phyloP scores from a whole-genome alignment of 306 rosid genomes.

The Begonia loranthoides region DNA sequence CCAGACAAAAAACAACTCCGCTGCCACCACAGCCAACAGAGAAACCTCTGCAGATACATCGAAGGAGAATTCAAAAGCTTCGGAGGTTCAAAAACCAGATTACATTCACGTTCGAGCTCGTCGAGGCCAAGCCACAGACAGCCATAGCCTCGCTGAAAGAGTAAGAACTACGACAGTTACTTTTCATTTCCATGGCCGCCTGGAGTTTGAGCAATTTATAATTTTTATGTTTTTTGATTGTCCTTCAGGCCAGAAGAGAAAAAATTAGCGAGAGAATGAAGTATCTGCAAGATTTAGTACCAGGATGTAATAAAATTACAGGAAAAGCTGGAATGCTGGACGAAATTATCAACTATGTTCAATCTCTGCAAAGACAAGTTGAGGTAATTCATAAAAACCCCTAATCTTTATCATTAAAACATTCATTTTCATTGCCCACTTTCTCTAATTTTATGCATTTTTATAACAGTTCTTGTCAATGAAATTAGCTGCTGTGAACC shows the following conservation, averaged over 20 bases:
- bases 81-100: constrained; percentile 67
- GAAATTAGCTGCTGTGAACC: constrained; percentile 90
- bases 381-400: constrained; percentile 29
- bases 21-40: constrained; percentile 14
- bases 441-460: too few relatives aligned
- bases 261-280: constrained; percentile 94
- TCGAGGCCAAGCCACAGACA: constrained; percentile 95
- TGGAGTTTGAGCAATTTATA: background rate
- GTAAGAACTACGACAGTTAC: constrained; percentile 22
- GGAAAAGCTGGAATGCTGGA: constrained; percentile 99
- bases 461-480: constrained; percentile 74
- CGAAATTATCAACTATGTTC: constrained; percentile 91
- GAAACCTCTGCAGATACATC: constrained; percentile 47
- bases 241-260: constrained; percentile 75
- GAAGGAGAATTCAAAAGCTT: constrained; percentile 64
- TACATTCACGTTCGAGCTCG: constrained; percentile 92
- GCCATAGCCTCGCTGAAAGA: constrained; percentile 92
- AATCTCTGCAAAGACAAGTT: constrained; percentile 80
- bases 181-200: background rate
- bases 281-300: constrained; percentile 90
- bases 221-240: background rate
- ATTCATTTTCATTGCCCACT: too few relatives aligned
- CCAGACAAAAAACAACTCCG: constrained; percentile 19
- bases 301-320: constrained; percentile 89
- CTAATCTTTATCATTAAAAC: background rate